Conservation (phyloP, 75 land plant genomes). For the Selaginella moellendorffii region DNA sequence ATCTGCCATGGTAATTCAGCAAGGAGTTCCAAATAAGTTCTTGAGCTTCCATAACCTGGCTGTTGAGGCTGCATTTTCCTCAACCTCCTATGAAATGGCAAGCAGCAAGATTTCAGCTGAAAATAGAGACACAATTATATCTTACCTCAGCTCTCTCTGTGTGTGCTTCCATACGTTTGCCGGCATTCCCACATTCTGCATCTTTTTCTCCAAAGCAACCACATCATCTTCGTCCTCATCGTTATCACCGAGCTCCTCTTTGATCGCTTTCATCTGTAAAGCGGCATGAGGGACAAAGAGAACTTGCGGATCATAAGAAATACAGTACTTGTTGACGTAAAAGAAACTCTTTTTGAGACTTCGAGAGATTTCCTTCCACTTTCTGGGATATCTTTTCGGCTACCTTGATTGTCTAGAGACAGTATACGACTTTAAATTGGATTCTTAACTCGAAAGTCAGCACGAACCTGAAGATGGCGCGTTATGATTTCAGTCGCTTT, state of each 20-base stretch:
- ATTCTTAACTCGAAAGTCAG: no score
- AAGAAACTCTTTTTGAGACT: conserved; percentile 89
- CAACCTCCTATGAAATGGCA: conserved; percentile 54
- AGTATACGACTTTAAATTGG: no score
- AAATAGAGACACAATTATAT: neutral
- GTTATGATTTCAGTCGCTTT: no score
- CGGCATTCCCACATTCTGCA: conserved; percentile 93
- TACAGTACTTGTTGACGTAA: conserved; percentile 96
- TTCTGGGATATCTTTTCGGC: conserved; percentile 88
- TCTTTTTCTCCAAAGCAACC: conserved; percentile 76
- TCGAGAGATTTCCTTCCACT: conserved; percentile 91
- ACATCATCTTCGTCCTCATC: conserved; percentile 99
- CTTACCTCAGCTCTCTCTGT: conserved; percentile 79
- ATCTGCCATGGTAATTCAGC: conserved; percentile 95
- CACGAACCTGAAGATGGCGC: no score
- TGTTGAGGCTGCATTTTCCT: conserved; percentile 99
- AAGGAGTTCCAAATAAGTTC: conserved; percentile 75
- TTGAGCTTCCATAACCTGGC: conserved; percentile 91
- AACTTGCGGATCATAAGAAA: no score
- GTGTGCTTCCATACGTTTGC: conserved; percentile 93
- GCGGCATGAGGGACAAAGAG: no score
- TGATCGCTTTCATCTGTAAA: conserved; percentile 99
- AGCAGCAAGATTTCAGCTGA: no score
- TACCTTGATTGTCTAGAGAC: conserved; percentile 11
- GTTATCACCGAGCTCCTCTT: conserved; percentile 97